Evolutionary conservation across 768 basidiomycete species (phyloP), one percentile per base, ranked within the genome.

Genomic region (Rhodosporidiobolus odoratus): DNA sequence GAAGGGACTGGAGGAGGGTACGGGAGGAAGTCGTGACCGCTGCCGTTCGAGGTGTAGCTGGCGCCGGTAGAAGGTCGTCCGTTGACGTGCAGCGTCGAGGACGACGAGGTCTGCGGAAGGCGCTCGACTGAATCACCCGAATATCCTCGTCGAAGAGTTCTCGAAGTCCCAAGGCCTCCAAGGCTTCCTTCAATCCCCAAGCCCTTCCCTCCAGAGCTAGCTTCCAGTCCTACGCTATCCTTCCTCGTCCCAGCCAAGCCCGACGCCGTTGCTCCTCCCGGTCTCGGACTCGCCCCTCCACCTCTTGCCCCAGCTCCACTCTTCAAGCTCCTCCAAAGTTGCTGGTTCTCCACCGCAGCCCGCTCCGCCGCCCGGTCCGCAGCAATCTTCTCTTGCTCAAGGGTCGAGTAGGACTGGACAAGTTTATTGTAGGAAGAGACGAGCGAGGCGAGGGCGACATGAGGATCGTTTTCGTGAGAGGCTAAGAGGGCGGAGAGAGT

Each of bases 251-350:
- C 41, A 35, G 19, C 48, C 54, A 7, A 23, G 48, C 21, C 52
- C 43, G 5, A 0, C 15, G 1, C 43, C 41, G 17, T 35, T 16
- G 43, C 48, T 41, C 43, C 45, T 37, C 21, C 19, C 32, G 72
- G 72, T 25, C 72, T 21, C 21, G 72, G 68, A n/a, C 68, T 73
- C 48, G 67, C 12, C n/a, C n/a, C n/a, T n/a, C n/a, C n/a, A n/a
- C n/a, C n/a, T n/a, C n/a, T 23, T 9, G 50, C 15, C 50, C 66
- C 32, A 45, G 53, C 1, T 53, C 54, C n/a, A n/a, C n/a, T n/a
- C 67, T 73, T 73, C 34, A 74, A 32, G 16, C 58, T 65, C 47
- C 69, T 53, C 73, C 73, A 74, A n/a, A 74, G 61, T 53, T 65
- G 65, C 32, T 65, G 56, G 32, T 74, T 74, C 69, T 74, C 73